Percentiles rank a stretch among this genome's conserved stretches.
phyloP scores from a whole-genome alignment of 352 stramenopile species.

The Salisapilia sapeloensis region DNA sequence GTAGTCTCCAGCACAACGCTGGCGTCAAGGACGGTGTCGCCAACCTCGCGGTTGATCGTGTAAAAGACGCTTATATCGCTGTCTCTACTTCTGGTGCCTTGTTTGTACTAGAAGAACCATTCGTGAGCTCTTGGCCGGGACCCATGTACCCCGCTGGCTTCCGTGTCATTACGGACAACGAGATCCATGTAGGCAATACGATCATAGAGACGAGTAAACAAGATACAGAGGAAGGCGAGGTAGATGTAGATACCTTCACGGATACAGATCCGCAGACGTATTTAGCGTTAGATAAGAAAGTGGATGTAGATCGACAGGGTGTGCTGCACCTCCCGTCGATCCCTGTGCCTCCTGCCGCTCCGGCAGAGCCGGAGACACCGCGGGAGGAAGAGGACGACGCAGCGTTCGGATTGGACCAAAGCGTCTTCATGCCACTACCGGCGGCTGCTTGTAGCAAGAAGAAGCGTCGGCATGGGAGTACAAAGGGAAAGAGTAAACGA shows the following conservation, averaged over 20 bases:
- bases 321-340: constrained; percentile 32
- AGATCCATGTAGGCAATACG: constrained; percentile 21
- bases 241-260: neutral
- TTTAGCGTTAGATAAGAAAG: constrained; percentile 26
- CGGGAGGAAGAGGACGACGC: constrained; percentile 42
- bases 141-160: constrained; percentile 77
- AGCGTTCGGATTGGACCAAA: constrained; percentile 51
- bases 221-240: constrained; percentile 2
- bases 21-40: constrained; percentile 62
- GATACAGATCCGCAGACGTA: constrained; percentile 5
- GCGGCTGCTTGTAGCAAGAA: too few relatives aligned
- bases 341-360: constrained; percentile 21
- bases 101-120: constrained; percentile 58
- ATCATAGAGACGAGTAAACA: constrained; percentile 13
- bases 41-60: constrained; percentile 36
- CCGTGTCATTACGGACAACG: constrained; percentile 64
- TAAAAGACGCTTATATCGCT: constrained; percentile 28
- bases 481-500: too few relatives aligned
- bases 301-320: constrained; percentile 7
- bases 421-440: constrained; percentile 54
- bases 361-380: too few relatives aligned
- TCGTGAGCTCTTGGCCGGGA: constrained; percentile 52
- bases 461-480: too few relatives aligned
- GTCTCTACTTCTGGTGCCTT: constrained; percentile 49
- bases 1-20: constrained; percentile 43